These are phyloP conservation scores for Bertia moriformis DNA, from an alignment of 2,329 filamentous ascomycete species.

Conservation along the genomic window DNA sequence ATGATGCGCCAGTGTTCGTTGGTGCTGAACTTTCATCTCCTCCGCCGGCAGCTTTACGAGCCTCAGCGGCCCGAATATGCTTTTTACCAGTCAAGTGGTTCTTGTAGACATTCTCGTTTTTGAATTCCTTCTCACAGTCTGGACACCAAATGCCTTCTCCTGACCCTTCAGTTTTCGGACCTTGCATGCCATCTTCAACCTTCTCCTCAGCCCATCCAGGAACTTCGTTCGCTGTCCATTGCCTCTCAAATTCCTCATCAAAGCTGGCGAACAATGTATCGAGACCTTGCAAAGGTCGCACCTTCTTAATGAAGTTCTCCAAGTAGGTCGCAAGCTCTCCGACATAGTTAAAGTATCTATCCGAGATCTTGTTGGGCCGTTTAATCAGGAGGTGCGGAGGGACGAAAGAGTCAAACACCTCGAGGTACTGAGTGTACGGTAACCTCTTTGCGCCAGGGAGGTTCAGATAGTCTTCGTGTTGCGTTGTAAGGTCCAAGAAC, in stretches of 20 bases:
- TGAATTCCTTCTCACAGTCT: constrained; percentile 88
- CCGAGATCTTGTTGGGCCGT: constrained; percentile 46
- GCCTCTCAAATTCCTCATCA: constrained; percentile 45
- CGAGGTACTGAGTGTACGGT: constrained; percentile 52
- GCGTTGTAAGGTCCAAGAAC: constrained; percentile 47
- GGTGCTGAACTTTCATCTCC: constrained; percentile 9
- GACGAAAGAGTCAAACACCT: constrained; percentile 48
- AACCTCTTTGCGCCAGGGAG: constrained; percentile 48
- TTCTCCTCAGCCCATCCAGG: neutral
- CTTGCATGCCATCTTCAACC: constrained; percentile 7
- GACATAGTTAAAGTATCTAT: constrained; percentile 51
- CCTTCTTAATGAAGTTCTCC: constrained; percentile 46
- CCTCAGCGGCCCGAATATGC: constrained; percentile 69
- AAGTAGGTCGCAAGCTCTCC: constrained; percentile 44
- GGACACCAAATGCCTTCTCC: constrained; percentile 70
- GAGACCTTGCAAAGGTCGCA: constrained; percentile 45
- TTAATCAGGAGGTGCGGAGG: constrained; percentile 22
- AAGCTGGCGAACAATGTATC: constrained; percentile 40
- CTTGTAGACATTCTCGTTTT: constrained; percentile 88
- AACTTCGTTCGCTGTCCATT: constrained; percentile 28
- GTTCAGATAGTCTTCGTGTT: constrained; percentile 55
- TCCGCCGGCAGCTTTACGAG: constrained; percentile 33
- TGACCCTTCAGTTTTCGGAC: constrained; percentile 28
- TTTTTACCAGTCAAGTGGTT: constrained; percentile 82
- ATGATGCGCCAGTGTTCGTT: constrained; percentile 10